These are phyloP conservation scores for Trichoderma orchidacearum DNA, from an alignment of 495 filamentous ascomycete species.

Conservation along the genomic window DNA sequence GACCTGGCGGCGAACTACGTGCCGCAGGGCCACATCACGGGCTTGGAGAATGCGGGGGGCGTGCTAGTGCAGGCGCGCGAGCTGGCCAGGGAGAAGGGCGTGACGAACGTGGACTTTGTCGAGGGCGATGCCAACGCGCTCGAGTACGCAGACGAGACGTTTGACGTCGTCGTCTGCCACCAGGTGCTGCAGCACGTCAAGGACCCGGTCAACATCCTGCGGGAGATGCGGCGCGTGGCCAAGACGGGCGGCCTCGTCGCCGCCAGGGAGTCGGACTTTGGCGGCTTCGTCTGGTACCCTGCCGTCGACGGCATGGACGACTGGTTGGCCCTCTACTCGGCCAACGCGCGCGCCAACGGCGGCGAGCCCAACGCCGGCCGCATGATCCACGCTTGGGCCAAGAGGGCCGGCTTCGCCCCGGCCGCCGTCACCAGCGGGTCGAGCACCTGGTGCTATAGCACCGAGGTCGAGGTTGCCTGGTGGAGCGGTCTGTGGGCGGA, in stretches of 20 bases:
- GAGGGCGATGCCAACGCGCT: slow-evolving; percentile 30
- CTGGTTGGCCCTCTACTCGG: not conserved
- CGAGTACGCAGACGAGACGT: slow-evolving; percentile 29
- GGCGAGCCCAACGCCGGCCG: not conserved
- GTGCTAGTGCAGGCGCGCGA: slow-evolving; percentile 12
- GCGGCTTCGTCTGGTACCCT: not conserved
- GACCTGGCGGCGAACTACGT: slow-evolving; percentile 31
- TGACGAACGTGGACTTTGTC: slow-evolving; percentile 31
- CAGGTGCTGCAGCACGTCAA: slow-evolving; percentile 25
- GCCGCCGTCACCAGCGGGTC: not conserved
- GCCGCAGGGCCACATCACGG: slow-evolving; percentile 26
- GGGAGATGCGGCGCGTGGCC: slow-evolving; percentile 28
- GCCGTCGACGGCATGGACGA: not conserved
- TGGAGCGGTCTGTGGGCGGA: not conserved
- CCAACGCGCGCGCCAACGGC: not conserved
- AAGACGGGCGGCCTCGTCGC: slow-evolving; percentile 26
- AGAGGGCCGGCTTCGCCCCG: not conserved
- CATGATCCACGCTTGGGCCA: not conserved
- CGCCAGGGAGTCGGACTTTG: slow-evolving; percentile 5
- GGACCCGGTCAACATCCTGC: slow-evolving; percentile 17
- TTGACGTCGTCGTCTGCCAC: slow-evolving; percentile 39
- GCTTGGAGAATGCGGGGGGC: slow-evolving; percentile 9
- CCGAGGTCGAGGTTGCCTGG: not conserved
- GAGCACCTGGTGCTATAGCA: not conserved
- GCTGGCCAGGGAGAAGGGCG: slow-evolving; percentile 17